phyloP scores from a whole-genome alignment of 2,329 filamentous ascomycete genomes.

The Clarireedia sp. region DNA sequence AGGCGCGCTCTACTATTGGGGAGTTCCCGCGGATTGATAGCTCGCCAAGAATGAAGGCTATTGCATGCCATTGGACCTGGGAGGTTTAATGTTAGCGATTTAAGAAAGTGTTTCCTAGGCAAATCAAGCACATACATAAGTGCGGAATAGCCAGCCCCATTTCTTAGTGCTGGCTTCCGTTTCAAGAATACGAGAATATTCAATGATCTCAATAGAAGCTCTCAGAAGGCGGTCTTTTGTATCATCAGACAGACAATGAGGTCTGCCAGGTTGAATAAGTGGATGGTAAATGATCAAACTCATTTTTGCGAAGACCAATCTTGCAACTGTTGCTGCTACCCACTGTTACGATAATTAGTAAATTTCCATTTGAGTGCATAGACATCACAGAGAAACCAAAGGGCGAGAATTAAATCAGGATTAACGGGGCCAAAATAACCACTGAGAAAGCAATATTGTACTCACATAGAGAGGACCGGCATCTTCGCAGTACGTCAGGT shows the following conservation, averaged over 20 bases:
- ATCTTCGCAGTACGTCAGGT: slow-evolving; percentile 31
- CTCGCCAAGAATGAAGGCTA: slow-evolving; percentile 37
- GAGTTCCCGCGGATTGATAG: slow-evolving; percentile 31
- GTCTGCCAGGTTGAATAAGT: slow-evolving; percentile 22
- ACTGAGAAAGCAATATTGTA: not conserved
- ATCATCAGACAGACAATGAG: slow-evolving; percentile 28
- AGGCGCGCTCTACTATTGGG: slow-evolving; percentile 33
- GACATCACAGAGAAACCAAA: not conserved
- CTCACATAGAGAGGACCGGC: slow-evolving; percentile 35
- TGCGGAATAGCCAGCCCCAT: slow-evolving; percentile 35
- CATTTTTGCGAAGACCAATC: slow-evolving; percentile 34
- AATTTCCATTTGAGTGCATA: not conserved
- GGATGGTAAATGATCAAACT: slow-evolving; percentile 32
- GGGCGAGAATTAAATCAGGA: not conserved
- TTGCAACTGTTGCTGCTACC: slow-evolving; percentile 38
- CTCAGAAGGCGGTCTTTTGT: slow-evolving; percentile 32
- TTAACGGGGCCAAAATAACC: not conserved
- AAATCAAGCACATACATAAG: slow-evolving; percentile 24
- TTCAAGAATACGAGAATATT: slow-evolving; percentile 34
- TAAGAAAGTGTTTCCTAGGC: not conserved
- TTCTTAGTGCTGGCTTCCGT: slow-evolving; percentile 31
- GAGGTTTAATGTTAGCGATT: not conserved
- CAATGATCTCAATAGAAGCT: slow-evolving; percentile 34
- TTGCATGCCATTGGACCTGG: slow-evolving; percentile 36
- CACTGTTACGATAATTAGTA: slow-evolving; percentile 25